Evolutionary conservation across 331 rosid species (phyloP).

Genomic region (Quercus tomentella): DNA sequence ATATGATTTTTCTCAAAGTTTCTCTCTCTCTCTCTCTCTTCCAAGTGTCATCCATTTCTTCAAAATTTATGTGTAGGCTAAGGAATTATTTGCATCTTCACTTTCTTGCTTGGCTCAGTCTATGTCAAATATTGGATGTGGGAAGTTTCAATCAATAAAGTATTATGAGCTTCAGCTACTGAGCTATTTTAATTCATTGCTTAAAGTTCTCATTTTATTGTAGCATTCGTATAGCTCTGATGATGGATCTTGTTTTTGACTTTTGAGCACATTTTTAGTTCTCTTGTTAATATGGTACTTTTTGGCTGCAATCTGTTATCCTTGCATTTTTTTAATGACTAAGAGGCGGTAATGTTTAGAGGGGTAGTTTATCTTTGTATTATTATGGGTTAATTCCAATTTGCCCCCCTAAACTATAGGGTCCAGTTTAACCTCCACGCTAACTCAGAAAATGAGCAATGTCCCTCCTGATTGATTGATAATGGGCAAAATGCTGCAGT

Average conservation of each 20-base stretch:
- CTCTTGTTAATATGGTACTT: not conserved
- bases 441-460: too few relatives aligned
- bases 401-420: too few relatives aligned
- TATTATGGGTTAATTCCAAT: not conserved
- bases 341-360: not conserved
- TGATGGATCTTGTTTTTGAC: not conserved
- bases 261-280: not conserved
- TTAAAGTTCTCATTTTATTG: not conserved
- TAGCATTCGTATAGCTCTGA: not conserved
- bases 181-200: constrained; percentile 11
- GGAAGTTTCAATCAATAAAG: constrained; percentile 69
- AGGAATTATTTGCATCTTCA: constrained; percentile 68
- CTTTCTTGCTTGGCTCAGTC: constrained; percentile 54
- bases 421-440: too few relatives aligned
- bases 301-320: not conserved
- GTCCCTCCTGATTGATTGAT: too few relatives aligned
- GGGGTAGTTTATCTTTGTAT: not conserved
- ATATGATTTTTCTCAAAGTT: not conserved
- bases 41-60: not conserved
- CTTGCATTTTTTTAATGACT: not conserved
- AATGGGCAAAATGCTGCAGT: too few relatives aligned
- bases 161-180: constrained; percentile 3
- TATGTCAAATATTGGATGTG: constrained; percentile 35
- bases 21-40: not conserved
- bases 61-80: constrained; percentile 56